Evolutionary conservation across 192 early-diverging fungal species (phyloP), one percentile per base, ranked within the genome.

Genomic region (Rhizophagus prolifer): DNA sequence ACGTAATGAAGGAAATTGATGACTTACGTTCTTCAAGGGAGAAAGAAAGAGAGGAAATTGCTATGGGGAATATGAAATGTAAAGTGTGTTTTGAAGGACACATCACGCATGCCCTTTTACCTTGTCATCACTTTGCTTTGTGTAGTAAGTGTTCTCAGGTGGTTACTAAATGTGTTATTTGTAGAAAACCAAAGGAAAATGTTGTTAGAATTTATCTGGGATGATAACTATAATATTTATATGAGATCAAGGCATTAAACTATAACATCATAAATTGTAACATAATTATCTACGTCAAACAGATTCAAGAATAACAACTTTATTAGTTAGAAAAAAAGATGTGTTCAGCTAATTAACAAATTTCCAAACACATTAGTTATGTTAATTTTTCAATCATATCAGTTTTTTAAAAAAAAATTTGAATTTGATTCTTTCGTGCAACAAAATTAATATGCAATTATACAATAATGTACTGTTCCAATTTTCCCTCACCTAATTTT

Each of bases 111-210:
- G 82, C 81, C 4, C 65, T 84, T 28, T 13, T 81, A 4, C 84
- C 84, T 13, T 87, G 86, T 30, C 74, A 66, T 36, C 86, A 87
- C 38, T 38, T 82, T n/a, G 82, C 83, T 4, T 74, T 78, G 50
- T 87, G 86, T 68, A 78, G 64, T 0, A 38, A 36, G 16, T 87
- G 86, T 74, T 78, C 38, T 34, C 58, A 62, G 5, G 34, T 14
- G 10, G n/a, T 74, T n/a, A 59, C 60, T 28, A 74, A 46, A 41
- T 74, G 72, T 4, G 36, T 41, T 19, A 63, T 74, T 16, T 74
- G 72, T 62, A 26, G 72, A 58, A n/a, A 63, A 41, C 21, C 28
- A 31, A 74, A 74, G 38, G 58, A 74, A 41, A 31, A 59, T 2
- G 23, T 38, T 44, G 6, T 74, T 34, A 28, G 72, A 36, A 62